Percentiles rank a stretch among this genome's conserved stretches.
phyloP scores from a whole-genome alignment of 1,284 basidiomycete genomes.

The Trametes pubescens region DNA sequence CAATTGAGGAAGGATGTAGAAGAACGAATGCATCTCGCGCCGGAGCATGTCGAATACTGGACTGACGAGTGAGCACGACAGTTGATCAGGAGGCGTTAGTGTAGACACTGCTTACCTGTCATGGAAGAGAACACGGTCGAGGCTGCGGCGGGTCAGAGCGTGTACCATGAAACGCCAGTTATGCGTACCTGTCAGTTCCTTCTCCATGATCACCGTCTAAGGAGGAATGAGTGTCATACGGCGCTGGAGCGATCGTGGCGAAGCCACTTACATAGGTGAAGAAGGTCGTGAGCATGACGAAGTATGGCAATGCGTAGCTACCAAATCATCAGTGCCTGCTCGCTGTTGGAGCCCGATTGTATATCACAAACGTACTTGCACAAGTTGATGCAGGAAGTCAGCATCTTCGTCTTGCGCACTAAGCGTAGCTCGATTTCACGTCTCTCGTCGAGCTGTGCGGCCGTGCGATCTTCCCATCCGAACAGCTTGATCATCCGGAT shows the following conservation, averaged over 20 bases:
- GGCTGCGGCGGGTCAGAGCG: conserved; percentile 36
- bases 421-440: conserved; percentile 63
- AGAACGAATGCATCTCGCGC: conserved; percentile 42
- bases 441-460: conserved; percentile 53
- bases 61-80: background rate
- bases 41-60: conserved; percentile 49
- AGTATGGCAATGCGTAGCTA: conserved; percentile 67
- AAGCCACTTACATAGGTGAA: conserved; percentile 54
- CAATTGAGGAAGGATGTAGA: conserved; percentile 43
- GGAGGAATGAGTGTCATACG: background rate
- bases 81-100: background rate
- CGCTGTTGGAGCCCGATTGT: background rate
- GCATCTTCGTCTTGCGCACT: conserved; percentile 46
- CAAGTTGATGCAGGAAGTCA: conserved; percentile 17
- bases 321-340: background rate
- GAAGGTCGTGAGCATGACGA: conserved; percentile 75
- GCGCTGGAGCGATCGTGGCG: background rate
- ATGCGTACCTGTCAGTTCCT: conserved; percentile 42
- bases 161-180: conserved; percentile 21
- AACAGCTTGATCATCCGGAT: conserved; percentile 49
- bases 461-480: conserved; percentile 58
- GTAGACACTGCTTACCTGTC: conserved; percentile 37
- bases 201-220: conserved; percentile 47
- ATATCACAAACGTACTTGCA: conserved; percentile 23
- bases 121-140: conserved; percentile 51